A percentile compares a stretch with the other conserved stretches of the same genome.
Conservation (phyloP, 371 early-diverging fungal species). For the Mucor sp. region DNA sequence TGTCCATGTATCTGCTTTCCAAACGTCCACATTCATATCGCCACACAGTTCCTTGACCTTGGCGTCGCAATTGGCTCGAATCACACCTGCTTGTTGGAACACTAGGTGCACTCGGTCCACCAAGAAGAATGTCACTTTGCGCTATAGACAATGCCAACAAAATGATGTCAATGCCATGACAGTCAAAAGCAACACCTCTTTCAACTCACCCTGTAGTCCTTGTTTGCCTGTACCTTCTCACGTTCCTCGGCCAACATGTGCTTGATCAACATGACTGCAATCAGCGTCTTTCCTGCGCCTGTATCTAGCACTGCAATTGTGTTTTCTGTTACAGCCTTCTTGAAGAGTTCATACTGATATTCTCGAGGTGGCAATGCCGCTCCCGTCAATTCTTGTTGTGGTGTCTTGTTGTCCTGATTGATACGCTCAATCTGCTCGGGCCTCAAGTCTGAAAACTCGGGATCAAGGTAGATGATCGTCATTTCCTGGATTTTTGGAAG, state of each 20-base stretch:
- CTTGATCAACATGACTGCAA: conserved; percentile 82
- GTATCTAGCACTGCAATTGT: conserved; percentile 87
- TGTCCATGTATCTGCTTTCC: conserved; percentile 60
- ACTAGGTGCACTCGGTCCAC: conserved; percentile 84
- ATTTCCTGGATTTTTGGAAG: not conserved
- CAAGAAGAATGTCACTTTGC: conserved; percentile 66
- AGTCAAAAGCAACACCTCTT: not conserved
- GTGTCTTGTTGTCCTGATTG: not conserved
- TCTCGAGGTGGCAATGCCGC: conserved; percentile 48
- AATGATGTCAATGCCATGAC: not conserved
- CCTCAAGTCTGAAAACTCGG: not conserved
- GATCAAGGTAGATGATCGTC: conserved; percentile 1
- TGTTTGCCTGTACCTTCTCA: conserved; percentile 4
- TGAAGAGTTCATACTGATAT: conserved; percentile 78
- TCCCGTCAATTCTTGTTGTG: not conserved
- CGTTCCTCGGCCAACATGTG: conserved; percentile 52
- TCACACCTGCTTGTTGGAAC: conserved; percentile 75
- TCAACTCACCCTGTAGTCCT: conserved; percentile 9
- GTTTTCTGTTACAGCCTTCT: conserved; percentile 65
- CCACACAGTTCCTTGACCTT: conserved; percentile 63
- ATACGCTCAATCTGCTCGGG: not conserved
- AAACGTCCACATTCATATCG: conserved; percentile 61
- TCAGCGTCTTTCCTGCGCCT: conserved; percentile 89
- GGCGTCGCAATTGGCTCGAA: conserved; percentile 65
- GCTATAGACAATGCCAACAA: conserved; percentile 12